These are phyloP conservation scores for Cenococcum geophilum DNA, from an alignment of 495 filamentous ascomycete genomes.

Conservation along the genomic window DNA sequence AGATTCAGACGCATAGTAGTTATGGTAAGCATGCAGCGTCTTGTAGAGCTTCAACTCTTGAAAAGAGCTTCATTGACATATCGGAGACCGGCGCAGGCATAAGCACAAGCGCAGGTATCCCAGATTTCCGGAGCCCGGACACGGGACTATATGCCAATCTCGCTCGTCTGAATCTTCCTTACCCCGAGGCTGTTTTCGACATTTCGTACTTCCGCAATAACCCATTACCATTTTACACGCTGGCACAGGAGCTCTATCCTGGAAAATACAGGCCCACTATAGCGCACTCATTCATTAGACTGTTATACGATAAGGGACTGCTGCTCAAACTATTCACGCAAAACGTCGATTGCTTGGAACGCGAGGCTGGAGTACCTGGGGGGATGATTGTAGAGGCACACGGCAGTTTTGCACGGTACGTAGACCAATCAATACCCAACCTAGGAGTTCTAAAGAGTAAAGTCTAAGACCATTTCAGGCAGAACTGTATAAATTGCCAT, in stretches of 20 bases:
- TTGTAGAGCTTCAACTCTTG: neutral
- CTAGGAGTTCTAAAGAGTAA: neutral
- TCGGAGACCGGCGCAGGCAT: constrained; percentile 55
- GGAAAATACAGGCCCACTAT: constrained; percentile 85
- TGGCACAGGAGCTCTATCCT: constrained; percentile 87
- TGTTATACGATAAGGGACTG: constrained; percentile 68
- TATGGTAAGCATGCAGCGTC: constrained; percentile 43
- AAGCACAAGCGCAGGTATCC: constrained; percentile 46
- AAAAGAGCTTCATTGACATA: constrained; percentile 6
- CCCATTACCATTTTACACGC: constrained; percentile 82
- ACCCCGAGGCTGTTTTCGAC: constrained; percentile 76
- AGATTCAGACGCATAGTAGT: constrained; percentile 66
- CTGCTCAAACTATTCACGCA: constrained; percentile 88
- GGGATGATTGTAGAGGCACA: constrained; percentile 88
- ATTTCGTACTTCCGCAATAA: constrained; percentile 79
- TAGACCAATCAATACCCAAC: neutral
- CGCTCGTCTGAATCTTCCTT: constrained; percentile 71
- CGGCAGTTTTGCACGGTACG: constrained; percentile 72
- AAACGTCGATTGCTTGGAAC: constrained; percentile 94
- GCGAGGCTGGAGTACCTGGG: constrained; percentile 73
- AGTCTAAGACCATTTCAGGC: constrained; percentile 33
- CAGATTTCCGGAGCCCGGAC: constrained; percentile 69
- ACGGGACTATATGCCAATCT: constrained; percentile 82
- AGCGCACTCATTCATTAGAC: constrained; percentile 69
- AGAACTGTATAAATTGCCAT: constrained; percentile 86